These are phyloP conservation scores for Picocystis sp. DNA, from an alignment of 163 green algal genomes.

Conservation along the genomic window DNA sequence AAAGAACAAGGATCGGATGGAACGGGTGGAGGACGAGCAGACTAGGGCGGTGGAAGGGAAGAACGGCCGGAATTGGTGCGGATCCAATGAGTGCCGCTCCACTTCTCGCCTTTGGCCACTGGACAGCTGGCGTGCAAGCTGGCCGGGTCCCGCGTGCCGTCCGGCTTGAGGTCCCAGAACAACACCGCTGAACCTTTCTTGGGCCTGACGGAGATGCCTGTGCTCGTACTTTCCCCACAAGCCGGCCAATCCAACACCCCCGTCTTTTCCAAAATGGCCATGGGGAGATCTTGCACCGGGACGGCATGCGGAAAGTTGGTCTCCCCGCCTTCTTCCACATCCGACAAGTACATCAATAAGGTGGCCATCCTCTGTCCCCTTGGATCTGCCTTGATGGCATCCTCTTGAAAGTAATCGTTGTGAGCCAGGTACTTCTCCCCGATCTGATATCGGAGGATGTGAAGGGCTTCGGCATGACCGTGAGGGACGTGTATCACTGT, in stretches of 20 bases:
- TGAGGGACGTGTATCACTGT: neutral
- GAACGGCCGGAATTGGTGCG: constrained; percentile 1
- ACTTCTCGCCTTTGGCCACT: constrained; percentile 53
- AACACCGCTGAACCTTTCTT: constrained; percentile 34
- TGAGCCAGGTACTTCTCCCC: constrained; percentile 1
- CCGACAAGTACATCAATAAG: constrained; percentile 32
- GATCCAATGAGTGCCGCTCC: constrained; percentile 68
- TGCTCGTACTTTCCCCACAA: constrained; percentile 6
- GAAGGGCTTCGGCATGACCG: neutral
- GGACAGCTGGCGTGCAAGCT: constrained; percentile 58
- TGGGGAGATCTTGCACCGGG: no score
- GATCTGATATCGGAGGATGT: neutral
- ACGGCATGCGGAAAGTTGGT: constrained; percentile 32
- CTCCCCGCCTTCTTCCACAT: constrained; percentile 34
- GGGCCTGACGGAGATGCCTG: constrained; percentile 25
- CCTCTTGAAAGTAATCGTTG: constrained; percentile 2
- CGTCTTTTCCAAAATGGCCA: no score
- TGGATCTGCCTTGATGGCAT: constrained; percentile 6
- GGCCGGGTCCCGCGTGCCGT: constrained; percentile 21
- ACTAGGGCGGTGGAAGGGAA: no score
- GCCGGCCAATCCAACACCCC: no score
- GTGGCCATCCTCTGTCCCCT: constrained; percentile 22
- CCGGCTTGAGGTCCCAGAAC: constrained; percentile 18
- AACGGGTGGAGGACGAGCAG: no score
- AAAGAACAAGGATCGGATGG: no score